phyloP scores from a whole-genome alignment of 345 rosid species.

The Rhizophora apiculata region DNA sequence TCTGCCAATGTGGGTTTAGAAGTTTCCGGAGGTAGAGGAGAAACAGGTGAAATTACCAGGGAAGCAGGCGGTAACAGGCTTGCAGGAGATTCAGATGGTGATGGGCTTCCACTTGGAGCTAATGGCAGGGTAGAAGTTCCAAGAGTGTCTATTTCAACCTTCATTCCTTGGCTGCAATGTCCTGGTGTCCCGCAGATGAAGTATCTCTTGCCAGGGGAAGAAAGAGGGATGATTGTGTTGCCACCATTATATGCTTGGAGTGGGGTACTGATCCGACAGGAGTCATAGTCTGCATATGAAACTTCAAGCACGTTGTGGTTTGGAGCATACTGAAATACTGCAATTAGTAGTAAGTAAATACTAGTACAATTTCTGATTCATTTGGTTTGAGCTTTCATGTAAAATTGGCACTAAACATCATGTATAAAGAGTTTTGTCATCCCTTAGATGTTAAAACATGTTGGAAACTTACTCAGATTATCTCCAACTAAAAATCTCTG shows the following conservation, averaged over 20 bases:
- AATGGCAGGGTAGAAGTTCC: slow-evolving; percentile 34
- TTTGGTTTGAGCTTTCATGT: too few relatives aligned
- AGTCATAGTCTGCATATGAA: slow-evolving; percentile 47
- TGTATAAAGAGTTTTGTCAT: too few relatives aligned
- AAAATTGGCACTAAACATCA: too few relatives aligned
- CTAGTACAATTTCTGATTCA: not conserved
- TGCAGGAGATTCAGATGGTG: slow-evolving; percentile 17
- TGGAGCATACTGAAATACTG: slow-evolving; percentile 56
- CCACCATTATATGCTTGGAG: slow-evolving; percentile 44
- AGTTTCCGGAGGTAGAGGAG: slow-evolving; percentile 15
- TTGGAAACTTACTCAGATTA: slow-evolving; percentile 49
- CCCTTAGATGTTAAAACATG: not conserved
- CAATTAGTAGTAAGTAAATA: not conserved
- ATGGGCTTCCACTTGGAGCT: slow-evolving; percentile 20
- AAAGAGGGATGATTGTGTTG: slow-evolving; percentile 47
- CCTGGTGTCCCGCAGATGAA: slow-evolving; percentile 67
- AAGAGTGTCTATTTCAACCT: slow-evolving; percentile 47
- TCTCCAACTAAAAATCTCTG: slow-evolving; percentile 58
- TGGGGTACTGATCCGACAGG: slow-evolving; percentile 48
- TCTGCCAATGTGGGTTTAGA: slow-evolving; percentile 9
- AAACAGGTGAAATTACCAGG: not conserved
- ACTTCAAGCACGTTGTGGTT: slow-evolving; percentile 63
- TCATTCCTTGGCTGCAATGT: slow-evolving; percentile 75
- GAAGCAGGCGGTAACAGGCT: slow-evolving; percentile 20
- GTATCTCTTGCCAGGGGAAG: slow-evolving; percentile 71